Evolutionary conservation across 225 moss, liverwort and hornwort genomes (phyloP).

Genomic region (Climacium dendroides): DNA sequence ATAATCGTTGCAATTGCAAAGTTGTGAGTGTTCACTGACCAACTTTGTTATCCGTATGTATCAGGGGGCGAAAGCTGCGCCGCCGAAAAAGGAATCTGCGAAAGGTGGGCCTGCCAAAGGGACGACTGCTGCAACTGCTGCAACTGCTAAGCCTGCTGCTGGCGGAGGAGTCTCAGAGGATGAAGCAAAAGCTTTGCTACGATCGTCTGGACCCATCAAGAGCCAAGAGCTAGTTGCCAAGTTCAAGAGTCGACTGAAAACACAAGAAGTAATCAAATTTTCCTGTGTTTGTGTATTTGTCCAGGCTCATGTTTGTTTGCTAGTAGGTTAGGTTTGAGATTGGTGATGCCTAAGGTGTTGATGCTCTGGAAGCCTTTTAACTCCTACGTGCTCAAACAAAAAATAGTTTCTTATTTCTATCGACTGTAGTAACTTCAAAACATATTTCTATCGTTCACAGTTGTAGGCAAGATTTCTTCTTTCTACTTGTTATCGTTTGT

Average conservation of each 20-base stretch:
- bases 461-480: not conserved
- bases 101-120: constrained; percentile 32
- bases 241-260: constrained; percentile 78
- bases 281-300: not conserved
- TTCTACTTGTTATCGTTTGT: not conserved
- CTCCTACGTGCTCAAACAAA: not conserved
- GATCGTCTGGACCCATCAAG: constrained; percentile 88
- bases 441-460: not conserved
- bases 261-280: constrained; percentile 41
- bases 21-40: not conserved
- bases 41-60: not conserved
- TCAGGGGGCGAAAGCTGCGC: constrained; percentile 49
- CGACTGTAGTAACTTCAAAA: not conserved
- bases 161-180: constrained; percentile 77
- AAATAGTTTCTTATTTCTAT: not conserved
- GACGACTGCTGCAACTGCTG: constrained; percentile 21
- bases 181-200: constrained; percentile 73
- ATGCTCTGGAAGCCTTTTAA: not conserved
- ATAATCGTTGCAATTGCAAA: not conserved
- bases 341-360: not conserved
- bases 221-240: constrained; percentile 97
- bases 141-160: constrained; percentile 28
- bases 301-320: not conserved
- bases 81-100: constrained; percentile 34
- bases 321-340: not conserved